Base-by-base conservation (phyloP, 2,329 filamentous ascomycete species). In the Colletotrichum kahawae region DNA sequence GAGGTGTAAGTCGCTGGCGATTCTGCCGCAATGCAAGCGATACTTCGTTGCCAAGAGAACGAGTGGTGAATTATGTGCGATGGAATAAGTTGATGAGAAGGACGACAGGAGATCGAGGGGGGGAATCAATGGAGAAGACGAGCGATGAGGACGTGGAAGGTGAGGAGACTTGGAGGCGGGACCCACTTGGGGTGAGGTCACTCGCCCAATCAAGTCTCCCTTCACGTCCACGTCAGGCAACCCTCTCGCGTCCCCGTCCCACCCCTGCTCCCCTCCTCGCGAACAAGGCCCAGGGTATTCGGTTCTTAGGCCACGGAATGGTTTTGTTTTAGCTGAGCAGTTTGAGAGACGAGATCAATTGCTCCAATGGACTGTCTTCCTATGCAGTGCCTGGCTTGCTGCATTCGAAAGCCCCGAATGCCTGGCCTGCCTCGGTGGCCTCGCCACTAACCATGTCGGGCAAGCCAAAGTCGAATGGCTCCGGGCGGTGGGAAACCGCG, bases 61-160 rank as follows among this genome's bases (percentile, higher is more conserved):
- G 7, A 10, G 0, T 48, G 43, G 10, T 13, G 0, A 21, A 48
- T 48, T 6, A 1, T 21, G 0, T 5, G 4, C 18, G 38, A n/a
- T 4, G 38, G 1, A 12, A 48, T 7, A 7, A 1, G 43, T 6
- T 18, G 43, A 2, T 7, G n/a, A 48, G 0, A 21, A 3, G 10
- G 9, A 1, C 43, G n/a, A 1, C 18, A 9, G 38, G 1, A 2
- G 38, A 43, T 43, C 6, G 0, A n/a, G 1, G 10, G 18, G 38
- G 9, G 10, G 2, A n/a, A 43, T n/a, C 0, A 2, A 43, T n/a
- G 18, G 18, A n/a, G 38, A n/a, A 43, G 24, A 27, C 24, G 24
- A 27, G 24, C 31, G 31, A 31, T 31, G 9, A 31, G 31, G 5
- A 31, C 31, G 31, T 27, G 24, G 9, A 18, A 0, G 43, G 43